Conservation (phyloP, 75 land plant species). For the Pseudotsuga menziesii region DNA sequence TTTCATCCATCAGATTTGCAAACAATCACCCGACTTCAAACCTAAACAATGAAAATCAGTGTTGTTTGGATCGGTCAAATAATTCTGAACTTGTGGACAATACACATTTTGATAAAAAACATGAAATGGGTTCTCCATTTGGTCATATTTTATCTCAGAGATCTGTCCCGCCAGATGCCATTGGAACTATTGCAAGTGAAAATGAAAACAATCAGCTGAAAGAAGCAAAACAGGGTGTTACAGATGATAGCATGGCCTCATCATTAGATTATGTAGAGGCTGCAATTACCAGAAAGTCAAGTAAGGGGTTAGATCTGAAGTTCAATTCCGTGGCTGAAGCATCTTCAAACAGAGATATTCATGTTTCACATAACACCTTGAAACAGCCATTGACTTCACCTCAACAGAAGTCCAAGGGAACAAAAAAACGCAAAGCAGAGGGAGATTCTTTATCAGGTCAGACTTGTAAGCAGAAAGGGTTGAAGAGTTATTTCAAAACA, state of each 20-base stretch:
- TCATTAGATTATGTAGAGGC: neutral
- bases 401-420: slow-evolving; percentile 2
- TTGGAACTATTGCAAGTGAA: neutral
- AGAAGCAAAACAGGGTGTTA: neutral
- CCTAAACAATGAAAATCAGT: neutral
- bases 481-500: slow-evolving; percentile 3
- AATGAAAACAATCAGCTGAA: neutral
- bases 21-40: neutral
- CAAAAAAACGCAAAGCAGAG: slow-evolving; percentile 4
- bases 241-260: neutral
- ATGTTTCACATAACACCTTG: neutral
- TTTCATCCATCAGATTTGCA: neutral
- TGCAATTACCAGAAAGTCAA: neutral
- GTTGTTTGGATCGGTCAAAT: neutral
- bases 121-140: neutral
- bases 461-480: neutral
- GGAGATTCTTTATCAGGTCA: neutral
- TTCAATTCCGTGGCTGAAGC: neutral
- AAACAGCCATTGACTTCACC: neutral
- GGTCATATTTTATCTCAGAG: neutral
- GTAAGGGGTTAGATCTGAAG: neutral
- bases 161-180: neutral
- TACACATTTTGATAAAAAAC: neutral
- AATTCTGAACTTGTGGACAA: neutral
- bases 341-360: neutral